Conservation (phyloP, 139 green algal species). For the Zygnema circumcarinatum region DNA sequence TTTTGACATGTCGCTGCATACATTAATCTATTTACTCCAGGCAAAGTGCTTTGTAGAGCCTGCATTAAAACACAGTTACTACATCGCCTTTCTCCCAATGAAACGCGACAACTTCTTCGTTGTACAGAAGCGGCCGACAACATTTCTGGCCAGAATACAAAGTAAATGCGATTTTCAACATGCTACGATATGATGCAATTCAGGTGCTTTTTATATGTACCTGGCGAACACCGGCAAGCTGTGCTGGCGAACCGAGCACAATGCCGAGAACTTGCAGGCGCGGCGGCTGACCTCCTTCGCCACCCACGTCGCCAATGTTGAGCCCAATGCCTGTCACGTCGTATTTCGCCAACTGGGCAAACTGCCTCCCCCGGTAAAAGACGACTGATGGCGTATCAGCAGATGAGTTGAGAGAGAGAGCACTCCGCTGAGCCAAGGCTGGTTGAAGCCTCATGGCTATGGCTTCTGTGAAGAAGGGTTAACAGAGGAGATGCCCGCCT, state of each 20-base stretch:
- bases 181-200: too few relatives aligned
- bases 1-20: too few relatives aligned
- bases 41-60: too few relatives aligned
- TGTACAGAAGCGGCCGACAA: too few relatives aligned
- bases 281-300: constrained; percentile 63
- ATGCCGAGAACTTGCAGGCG: constrained; percentile 85
- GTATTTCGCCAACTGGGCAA: constrained; percentile 89
- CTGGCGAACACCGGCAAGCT: constrained; percentile 30
- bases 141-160: too few relatives aligned
- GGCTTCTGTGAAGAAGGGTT: neutral
- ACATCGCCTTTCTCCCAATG: too few relatives aligned
- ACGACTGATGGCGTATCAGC: neutral
- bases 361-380: constrained; percentile 66
- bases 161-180: too few relatives aligned
- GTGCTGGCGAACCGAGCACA: constrained; percentile 68
- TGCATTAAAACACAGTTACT: too few relatives aligned
- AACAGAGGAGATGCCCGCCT: neutral
- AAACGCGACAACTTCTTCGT: too few relatives aligned
- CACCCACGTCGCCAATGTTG: constrained; percentile 85
- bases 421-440: neutral
- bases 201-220: too few relatives aligned
- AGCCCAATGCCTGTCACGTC: constrained; percentile 93
- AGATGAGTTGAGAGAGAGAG: neutral
- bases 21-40: too few relatives aligned
- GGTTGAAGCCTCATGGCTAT: neutral